These are phyloP conservation scores for Euphorbia pulcherrima DNA, from an alignment of 345 rosid species.

Conservation along the genomic window DNA sequence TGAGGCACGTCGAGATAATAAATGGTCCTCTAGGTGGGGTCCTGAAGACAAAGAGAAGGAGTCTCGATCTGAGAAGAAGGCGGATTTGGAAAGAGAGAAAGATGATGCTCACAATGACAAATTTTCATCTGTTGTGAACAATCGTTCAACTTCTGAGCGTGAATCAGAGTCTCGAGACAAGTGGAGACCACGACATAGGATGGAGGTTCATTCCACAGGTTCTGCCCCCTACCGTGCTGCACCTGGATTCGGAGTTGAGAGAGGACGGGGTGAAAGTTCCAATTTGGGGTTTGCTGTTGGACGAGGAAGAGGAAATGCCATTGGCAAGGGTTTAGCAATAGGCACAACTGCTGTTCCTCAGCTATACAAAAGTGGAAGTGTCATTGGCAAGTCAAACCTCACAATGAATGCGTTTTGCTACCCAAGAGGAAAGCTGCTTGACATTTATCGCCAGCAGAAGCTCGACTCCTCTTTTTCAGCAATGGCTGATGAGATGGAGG, in stretches of 20 bases:
- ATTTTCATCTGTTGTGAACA: conserved; percentile 36
- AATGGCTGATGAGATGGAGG: conserved; percentile 54
- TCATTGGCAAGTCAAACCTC: conserved; percentile 40
- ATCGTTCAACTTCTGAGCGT: conserved; percentile 54
- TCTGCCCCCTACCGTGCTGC: conserved; percentile 64
- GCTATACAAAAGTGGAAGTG: conserved; percentile 30
- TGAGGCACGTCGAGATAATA: conserved; percentile 79
- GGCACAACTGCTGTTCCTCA: conserved; percentile 27
- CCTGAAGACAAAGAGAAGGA: conserved; percentile 92
- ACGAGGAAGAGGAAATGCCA: conserved; percentile 58
- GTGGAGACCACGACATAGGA: conserved; percentile 95
- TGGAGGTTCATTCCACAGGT: conserved; percentile 60
- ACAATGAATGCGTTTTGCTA: conserved; percentile 38
- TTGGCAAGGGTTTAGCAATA: conserved; percentile 35
- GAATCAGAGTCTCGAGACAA: conserved; percentile 83
- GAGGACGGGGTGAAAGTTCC: conserved; percentile 60
- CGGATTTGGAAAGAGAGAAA: conserved; percentile 42
- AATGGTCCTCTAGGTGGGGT: conserved; percentile 99
- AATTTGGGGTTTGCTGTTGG: conserved; percentile 64
- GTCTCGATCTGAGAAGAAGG: conserved; percentile 55
- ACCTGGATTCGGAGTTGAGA: conserved; percentile 76
- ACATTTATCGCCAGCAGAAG: conserved; percentile 52
- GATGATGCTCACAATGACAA: conserved; percentile 59
- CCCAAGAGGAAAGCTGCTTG: conserved; percentile 83
- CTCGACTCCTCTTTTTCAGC: conserved; percentile 31